Base-by-base conservation (phyloP, 2,329 filamentous ascomycete species). In the Diplodia seriata region DNA sequence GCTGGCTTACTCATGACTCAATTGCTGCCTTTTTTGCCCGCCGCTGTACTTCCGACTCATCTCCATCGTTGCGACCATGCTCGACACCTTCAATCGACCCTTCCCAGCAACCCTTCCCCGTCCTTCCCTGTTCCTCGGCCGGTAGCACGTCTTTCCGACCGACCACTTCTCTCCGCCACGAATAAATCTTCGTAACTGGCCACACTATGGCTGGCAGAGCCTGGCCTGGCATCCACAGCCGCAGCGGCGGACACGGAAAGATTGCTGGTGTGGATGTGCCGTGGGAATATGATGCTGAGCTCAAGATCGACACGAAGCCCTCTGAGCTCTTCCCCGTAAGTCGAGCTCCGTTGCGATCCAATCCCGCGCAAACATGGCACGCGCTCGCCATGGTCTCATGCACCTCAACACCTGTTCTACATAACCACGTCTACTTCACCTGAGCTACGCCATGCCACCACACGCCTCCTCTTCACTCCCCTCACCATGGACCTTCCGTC, bases 241-340 rank as follows among this genome's bases (percentile, higher is more conserved):
- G 76, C 50, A 76, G 72, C 55, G 76, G 33, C 11, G 33, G 74
- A 59, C 74, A 76, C 7, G 75, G 80, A 66, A 78, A 76, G 69
- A 81, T 82, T 70, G 80, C 75, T 47, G 81, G 81, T 67, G 78
- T 79, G 8, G 80, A 81, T 68, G 70, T 82, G 67, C 75, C 78
- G 57, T 81, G 78, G 78, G 79, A 80, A 68, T 73, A 79, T 66
- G 78, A 80, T 68, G 74, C 80, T 51, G 77, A 80, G 29, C 75
- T 81, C 6, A 74, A 78, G 68, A 70, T 73, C 31, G 70, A 72
- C 51, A 77, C 74, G 54, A 77, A 75, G 53, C 80, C 80, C 29
- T 76, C 76, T 57, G 78, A 80, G 71, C 76, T 77, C 64, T 82
- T 80, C 73, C 80, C 80, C 65, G 79, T 80, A 73, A 73, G 77